Percentiles rank a stretch among this genome's conserved stretches.
Evolutionary conservation across 352 stramenopile species (phyloP).

Genomic region (Paralagenidium karlingii): DNA sequence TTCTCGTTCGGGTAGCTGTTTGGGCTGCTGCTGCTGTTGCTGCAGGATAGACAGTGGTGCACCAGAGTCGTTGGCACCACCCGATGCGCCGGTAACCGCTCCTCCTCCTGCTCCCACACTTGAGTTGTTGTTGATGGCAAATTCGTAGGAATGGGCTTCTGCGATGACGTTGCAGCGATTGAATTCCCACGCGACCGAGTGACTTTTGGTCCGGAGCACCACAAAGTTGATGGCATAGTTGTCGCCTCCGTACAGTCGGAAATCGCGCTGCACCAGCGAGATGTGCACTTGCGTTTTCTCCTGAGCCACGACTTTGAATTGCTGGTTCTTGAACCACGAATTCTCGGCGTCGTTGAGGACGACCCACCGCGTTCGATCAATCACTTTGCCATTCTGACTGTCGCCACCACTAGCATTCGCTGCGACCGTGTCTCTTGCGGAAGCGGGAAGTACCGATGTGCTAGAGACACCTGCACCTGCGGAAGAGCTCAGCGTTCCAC

Average conservation of each 20-base stretch:
- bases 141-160: conserved; percentile 53
- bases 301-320: conserved; percentile 58
- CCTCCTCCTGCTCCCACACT: conserved; percentile 7
- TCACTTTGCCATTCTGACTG: conserved; percentile 1
- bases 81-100: neutral
- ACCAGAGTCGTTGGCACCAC: conserved; percentile 11
- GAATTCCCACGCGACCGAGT: conserved; percentile 63
- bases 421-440: no score
- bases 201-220: conserved; percentile 61
- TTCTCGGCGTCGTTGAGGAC: conserved; percentile 61
- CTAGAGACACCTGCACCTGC: no score
- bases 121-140: no score
- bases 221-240: conserved; percentile 84
- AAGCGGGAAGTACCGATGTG: no score
- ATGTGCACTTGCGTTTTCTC: conserved; percentile 41
- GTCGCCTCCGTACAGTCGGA: conserved; percentile 61
- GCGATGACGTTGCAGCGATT: conserved; percentile 40
- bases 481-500: no score
- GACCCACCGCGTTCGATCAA: no score
- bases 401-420: conserved; percentile 1
- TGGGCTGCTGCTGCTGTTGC: conserved; percentile 3
- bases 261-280: conserved; percentile 76
- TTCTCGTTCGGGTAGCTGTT: conserved; percentile 61
- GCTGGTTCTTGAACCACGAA: conserved; percentile 87
- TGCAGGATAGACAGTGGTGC: neutral